Evolutionary conservation across 495 filamentous ascomycete species (phyloP).

Genomic region (Lophiostoma macrostomum): DNA sequence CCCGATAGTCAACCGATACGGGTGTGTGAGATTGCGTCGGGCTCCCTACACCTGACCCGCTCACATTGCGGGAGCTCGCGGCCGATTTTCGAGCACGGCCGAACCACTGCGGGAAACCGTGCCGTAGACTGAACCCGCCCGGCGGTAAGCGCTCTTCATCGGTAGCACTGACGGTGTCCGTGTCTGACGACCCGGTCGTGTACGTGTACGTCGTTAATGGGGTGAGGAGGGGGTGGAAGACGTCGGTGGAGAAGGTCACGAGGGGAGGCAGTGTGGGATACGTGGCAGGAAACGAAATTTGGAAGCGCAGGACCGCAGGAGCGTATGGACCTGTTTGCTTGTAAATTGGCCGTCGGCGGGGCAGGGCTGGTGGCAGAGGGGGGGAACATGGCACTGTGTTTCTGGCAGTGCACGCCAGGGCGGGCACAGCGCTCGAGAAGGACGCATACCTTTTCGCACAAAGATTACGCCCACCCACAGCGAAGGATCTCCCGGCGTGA

Average conservation of each 20-base stretch:
- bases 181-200: constrained; percentile 66
- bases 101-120: constrained; percentile 91
- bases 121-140: constrained; percentile 79
- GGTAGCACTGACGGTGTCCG: constrained; percentile 71
- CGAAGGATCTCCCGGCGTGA: constrained; percentile 74
- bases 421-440: neutral
- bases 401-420: neutral
- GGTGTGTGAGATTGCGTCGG: constrained; percentile 16
- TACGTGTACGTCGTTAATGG: constrained; percentile 89
- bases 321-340: constrained; percentile 73
- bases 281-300: constrained; percentile 75
- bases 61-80: constrained; percentile 32
- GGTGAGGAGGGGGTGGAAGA: constrained; percentile 91
- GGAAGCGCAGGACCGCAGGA: constrained; percentile 82
- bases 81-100: constrained; percentile 42
- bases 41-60: constrained; percentile 28
- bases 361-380: neutral
- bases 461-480: constrained; percentile 90
- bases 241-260: constrained; percentile 82
- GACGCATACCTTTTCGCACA: constrained; percentile 68
- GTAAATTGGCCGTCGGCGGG: constrained; percentile 5
- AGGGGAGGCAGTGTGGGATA: constrained; percentile 80
- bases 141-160: constrained; percentile 80
- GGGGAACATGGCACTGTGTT: neutral
- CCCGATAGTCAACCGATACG: neutral